Conservation (phyloP, 306 rosid genomes). For the Crataegus laevigata region DNA sequence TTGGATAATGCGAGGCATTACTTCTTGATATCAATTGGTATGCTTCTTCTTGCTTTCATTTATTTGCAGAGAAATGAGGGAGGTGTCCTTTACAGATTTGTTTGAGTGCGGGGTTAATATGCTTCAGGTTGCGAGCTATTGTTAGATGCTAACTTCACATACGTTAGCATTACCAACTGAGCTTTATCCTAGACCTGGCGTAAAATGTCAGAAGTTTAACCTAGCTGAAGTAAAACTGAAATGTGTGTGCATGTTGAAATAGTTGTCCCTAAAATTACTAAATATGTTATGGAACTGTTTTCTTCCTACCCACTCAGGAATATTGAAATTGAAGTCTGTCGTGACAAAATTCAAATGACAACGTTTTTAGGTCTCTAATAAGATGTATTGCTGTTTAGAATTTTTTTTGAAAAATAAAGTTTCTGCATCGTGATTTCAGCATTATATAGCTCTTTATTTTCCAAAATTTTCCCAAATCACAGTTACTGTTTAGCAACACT, state of each 20-base stretch:
- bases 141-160: background rate
- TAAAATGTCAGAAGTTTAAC: background rate
- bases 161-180: background rate
- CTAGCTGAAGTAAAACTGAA: background rate
- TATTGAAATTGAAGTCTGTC: background rate
- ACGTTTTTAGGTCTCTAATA: background rate
- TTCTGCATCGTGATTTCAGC: background rate
- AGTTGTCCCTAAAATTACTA: background rate
- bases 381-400: background rate
- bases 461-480: background rate
- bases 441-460: background rate
- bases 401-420: background rate
- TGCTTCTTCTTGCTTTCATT: constrained; percentile 12
- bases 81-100: background rate
- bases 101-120: no score
- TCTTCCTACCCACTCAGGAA: background rate
- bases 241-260: background rate
- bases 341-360: background rate
- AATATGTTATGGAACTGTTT: no score
- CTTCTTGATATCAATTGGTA: constrained; percentile 75
- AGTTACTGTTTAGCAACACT: background rate
- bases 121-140: background rate
- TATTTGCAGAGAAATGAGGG: background rate
- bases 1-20: constrained; percentile 72
- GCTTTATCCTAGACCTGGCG: background rate